phyloP scores from a whole-genome alignment of 2,329 filamentous ascomycete species.

The Alternaria triticimaculans region DNA sequence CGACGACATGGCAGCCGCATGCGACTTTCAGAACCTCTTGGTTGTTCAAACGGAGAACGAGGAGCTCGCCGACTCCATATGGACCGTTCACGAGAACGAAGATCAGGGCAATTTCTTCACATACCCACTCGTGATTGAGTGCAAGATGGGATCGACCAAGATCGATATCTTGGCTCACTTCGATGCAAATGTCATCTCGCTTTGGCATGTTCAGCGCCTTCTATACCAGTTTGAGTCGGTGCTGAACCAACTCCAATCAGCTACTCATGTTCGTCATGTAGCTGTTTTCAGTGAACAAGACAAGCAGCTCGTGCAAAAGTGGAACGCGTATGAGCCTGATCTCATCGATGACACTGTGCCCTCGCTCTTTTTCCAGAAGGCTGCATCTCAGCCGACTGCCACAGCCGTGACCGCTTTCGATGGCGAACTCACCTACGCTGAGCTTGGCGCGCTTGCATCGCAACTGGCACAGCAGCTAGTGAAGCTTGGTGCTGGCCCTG shows the following conservation, averaged over 20 bases:
- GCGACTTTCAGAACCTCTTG: constrained; percentile 62
- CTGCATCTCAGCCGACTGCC: constrained; percentile 20
- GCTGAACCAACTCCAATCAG: constrained; percentile 33
- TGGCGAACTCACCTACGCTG: constrained; percentile 38
- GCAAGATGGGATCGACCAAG: constrained; percentile 26
- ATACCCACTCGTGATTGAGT: constrained; percentile 42
- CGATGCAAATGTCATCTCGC: constrained; percentile 35
- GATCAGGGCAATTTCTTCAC: constrained; percentile 44
- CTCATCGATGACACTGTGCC: constrained; percentile 35
- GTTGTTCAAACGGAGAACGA: constrained; percentile 56
- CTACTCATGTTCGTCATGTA: constrained; percentile 29
- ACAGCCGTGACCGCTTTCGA: constrained; percentile 38
- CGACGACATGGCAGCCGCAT: constrained; percentile 62
- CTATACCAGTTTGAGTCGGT: constrained; percentile 39
- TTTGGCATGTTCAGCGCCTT: constrained; percentile 38
- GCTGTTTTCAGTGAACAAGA: constrained; percentile 38
- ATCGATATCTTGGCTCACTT: constrained; percentile 37
- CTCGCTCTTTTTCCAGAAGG: constrained; percentile 32
- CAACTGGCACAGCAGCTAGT: constrained; percentile 39
- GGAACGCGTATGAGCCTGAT: constrained; percentile 31
- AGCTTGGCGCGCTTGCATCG: constrained; percentile 30
- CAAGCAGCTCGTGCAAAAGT: constrained; percentile 27
- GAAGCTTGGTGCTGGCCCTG: constrained; percentile 40
- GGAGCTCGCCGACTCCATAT: constrained; percentile 32
- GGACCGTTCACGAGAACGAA: constrained; percentile 36